These are phyloP conservation scores for Sungouiella thailandica DNA, from an alignment of 805 yeast genomes.

Conservation along the genomic window DNA sequence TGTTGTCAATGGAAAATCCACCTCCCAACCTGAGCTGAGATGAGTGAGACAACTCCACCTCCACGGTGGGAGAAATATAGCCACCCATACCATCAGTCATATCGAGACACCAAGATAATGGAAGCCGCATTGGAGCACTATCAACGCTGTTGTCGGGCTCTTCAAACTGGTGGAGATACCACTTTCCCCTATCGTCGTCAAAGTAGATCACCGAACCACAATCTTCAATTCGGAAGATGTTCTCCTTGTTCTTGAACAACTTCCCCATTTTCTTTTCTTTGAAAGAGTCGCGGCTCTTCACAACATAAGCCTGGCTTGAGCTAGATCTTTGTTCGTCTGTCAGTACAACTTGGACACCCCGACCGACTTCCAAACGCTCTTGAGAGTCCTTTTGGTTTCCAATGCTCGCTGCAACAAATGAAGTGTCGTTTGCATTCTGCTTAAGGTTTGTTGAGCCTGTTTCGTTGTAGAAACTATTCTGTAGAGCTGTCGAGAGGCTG, in stretches of 20 bases:
- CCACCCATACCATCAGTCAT: conserved; percentile 8
- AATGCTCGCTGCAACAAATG: too few relatives aligned
- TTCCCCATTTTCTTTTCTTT: neutral
- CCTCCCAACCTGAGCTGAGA: neutral
- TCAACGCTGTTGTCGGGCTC: neutral
- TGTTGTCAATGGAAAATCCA: neutral
- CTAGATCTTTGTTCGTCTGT: too few relatives aligned
- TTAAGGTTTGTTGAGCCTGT: too few relatives aligned
- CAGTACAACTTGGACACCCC: too few relatives aligned
- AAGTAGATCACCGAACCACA: conserved; percentile 1
- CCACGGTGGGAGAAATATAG: conserved; percentile 3
- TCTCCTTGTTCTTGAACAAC: neutral
- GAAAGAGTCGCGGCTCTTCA: neutral
- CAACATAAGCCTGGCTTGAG: neutral
- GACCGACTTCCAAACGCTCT: too few relatives aligned
- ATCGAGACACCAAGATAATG: conserved; percentile 2
- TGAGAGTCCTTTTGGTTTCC: too few relatives aligned
- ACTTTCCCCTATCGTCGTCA: conserved; percentile 2
- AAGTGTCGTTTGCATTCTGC: too few relatives aligned
- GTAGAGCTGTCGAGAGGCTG: too few relatives aligned
- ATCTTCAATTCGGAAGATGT: neutral
- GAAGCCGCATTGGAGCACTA: neutral
- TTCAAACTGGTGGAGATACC: conserved; percentile 5
- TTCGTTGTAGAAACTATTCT: too few relatives aligned
- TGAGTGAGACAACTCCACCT: conserved; percentile 3